phyloP scores from a whole-genome alignment of 106 monocot species.

The Narthecium ossifragum region DNA sequence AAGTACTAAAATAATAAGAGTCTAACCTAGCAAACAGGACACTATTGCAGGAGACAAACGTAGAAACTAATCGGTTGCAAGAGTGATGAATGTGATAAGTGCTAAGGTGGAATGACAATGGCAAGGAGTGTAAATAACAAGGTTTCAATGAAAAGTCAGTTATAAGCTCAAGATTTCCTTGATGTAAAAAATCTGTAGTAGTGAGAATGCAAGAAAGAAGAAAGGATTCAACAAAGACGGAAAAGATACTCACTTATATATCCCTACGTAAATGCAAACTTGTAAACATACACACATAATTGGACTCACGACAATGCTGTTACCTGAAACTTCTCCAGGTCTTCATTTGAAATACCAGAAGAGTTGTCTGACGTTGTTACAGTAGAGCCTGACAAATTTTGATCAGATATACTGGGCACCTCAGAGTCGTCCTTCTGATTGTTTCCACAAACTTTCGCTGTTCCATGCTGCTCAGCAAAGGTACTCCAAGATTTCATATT shows the following conservation, averaged over 20 bases:
- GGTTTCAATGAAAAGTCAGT: no score
- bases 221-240: background rate
- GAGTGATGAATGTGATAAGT: no score
- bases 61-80: no score
- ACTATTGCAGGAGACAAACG: no score
- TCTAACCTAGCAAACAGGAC: no score
- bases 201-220: background rate
- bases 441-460: slow-evolving; percentile 12
- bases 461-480: slow-evolving; percentile 32
- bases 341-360: slow-evolving; percentile 31
- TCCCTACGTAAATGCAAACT: background rate
- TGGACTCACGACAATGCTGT: background rate
- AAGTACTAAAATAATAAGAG: no score
- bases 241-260: no score
- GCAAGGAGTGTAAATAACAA: no score
- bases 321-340: slow-evolving; percentile 67
- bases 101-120: no score
- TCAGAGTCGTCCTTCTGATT: slow-evolving; percentile 9
- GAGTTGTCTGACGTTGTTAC: slow-evolving; percentile 11
- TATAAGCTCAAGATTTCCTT: no score
- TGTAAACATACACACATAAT: background rate
- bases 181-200: background rate
- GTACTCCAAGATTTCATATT: slow-evolving; percentile 93
- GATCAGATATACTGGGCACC: slow-evolving; percentile 6
- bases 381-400: slow-evolving; percentile 2